Conservation (phyloP, 2,329 filamentous ascomycete genomes). For the Onygenales sp. region DNA sequence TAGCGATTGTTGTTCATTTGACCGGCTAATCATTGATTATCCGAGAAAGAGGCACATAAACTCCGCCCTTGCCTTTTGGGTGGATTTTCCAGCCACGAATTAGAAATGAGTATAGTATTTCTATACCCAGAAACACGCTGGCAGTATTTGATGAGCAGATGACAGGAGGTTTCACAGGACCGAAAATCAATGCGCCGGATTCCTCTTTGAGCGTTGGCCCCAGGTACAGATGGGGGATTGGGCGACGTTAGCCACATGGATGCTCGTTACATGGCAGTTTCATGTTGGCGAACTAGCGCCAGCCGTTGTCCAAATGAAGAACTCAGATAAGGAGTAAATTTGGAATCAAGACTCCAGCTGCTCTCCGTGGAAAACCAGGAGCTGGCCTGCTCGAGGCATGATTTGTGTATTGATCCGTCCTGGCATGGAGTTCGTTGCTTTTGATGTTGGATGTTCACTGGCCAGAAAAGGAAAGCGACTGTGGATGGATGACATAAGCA, state of each 20-base stretch:
- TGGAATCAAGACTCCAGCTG: background rate
- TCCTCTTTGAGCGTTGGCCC: background rate
- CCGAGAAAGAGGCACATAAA: too few relatives aligned
- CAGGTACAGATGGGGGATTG: background rate
- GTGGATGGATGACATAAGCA: background rate
- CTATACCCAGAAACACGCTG: background rate
- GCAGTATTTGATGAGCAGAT: background rate
- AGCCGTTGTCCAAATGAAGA: background rate
- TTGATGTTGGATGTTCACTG: background rate
- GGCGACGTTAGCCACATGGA: background rate
- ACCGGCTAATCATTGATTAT: too few relatives aligned
- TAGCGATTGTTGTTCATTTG: too few relatives aligned
- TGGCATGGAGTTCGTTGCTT: background rate
- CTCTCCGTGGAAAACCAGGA: background rate
- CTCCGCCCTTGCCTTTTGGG: too few relatives aligned
- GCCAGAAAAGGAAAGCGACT: too few relatives aligned
- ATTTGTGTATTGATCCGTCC: background rate
- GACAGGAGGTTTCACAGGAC: background rate
- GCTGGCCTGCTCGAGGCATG: background rate
- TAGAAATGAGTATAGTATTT: background rate
- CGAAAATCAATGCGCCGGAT: background rate
- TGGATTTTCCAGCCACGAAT: background rate
- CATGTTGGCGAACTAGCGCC: background rate
- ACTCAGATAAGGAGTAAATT: background rate
- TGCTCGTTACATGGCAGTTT: slow-evolving; percentile 1